Conservation (phyloP, 208 protist genomes). For the Hexamita inflata region DNA sequence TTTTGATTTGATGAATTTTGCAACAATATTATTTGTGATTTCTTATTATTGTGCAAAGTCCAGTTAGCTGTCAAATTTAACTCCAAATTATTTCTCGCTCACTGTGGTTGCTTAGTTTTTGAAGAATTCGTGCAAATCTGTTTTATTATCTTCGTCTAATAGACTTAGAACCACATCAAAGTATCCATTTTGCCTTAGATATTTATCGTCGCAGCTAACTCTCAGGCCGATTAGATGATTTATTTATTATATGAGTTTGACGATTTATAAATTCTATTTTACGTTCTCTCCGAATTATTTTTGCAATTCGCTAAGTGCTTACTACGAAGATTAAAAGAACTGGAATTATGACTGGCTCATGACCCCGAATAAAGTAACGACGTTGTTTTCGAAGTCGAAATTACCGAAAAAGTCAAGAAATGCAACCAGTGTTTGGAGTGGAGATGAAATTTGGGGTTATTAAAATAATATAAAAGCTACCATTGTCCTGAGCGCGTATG, state of each 20-base stretch:
- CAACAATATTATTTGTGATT: too few relatives aligned
- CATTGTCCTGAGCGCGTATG: background rate
- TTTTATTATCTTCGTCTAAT: too few relatives aligned
- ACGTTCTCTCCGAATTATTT: background rate
- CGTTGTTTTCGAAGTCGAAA: background rate
- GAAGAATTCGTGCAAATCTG: too few relatives aligned
- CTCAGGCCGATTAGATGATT: background rate
- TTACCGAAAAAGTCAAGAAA: background rate
- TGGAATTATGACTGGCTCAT: background rate
- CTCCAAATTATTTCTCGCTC: too few relatives aligned
- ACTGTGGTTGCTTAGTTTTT: too few relatives aligned
- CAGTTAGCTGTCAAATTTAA: too few relatives aligned
- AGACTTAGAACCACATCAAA: too few relatives aligned
- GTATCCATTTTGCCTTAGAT: too few relatives aligned
- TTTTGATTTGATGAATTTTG: too few relatives aligned
- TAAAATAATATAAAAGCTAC: background rate
- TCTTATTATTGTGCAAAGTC: too few relatives aligned
- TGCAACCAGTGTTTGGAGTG: background rate
- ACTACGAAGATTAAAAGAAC: background rate
- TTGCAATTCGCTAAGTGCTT: background rate
- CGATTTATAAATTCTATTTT: too few relatives aligned
- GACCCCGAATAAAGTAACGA: background rate
- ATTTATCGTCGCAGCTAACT: background rate
- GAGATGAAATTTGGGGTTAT: background rate
- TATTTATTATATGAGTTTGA: background rate